Evolutionary conservation across 176 grass and related monocot species (phyloP).

Genomic region (Zea luxurians): DNA sequence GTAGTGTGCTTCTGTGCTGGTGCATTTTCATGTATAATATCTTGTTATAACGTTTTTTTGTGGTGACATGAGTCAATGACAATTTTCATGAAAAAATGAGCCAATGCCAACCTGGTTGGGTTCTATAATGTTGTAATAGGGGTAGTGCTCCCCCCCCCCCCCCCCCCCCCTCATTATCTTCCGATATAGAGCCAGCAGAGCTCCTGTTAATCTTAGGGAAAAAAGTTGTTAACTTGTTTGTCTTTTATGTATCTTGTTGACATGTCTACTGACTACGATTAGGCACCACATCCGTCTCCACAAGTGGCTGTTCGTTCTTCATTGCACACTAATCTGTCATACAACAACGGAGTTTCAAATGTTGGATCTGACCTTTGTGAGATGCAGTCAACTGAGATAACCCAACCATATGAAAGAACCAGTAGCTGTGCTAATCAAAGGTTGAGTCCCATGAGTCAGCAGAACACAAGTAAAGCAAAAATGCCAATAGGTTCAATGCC

Average conservation of each 20-base stretch:
- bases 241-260: conserved; percentile 2
- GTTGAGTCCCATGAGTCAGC: conserved; percentile 22
- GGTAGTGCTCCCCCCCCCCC: neutral
- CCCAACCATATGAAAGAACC: conserved; percentile 28
- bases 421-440: conserved; percentile 33
- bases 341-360: conserved; percentile 31
- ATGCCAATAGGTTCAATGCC: neutral
- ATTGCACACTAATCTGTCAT: conserved; percentile 30
- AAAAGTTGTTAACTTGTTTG: conserved; percentile 4
- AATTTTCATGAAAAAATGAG: too few species aligned
- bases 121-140: neutral
- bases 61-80: neutral
- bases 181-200: neutral
- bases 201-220: neutral
- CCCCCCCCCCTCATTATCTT: neutral
- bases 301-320: conserved; percentile 38
- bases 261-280: conserved; percentile 18
- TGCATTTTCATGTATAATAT: conserved; percentile 3
- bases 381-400: conserved; percentile 33
- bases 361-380: conserved; percentile 41
- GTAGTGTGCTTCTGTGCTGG: neutral
- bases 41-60: neutral
- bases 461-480: conserved; percentile 36
- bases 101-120: neutral
- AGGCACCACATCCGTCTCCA: conserved; percentile 32